Base-by-base conservation (phyloP, 495 filamentous ascomycete species). In the Aspergillus conjunctus region DNA sequence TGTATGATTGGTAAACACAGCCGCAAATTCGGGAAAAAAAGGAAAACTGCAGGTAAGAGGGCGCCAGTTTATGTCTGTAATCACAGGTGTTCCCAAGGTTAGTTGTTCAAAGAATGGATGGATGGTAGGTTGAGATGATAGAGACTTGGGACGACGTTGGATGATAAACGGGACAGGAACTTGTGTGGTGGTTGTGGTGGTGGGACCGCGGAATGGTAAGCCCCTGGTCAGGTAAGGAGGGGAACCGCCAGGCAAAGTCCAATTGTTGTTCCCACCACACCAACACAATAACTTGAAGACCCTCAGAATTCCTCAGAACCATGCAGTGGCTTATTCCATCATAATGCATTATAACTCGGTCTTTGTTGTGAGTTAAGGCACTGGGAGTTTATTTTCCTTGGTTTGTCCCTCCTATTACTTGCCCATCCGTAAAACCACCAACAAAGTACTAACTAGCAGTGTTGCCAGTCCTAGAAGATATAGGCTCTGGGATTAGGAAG, bases 1-100 rank as follows among this genome's bases (percentile, higher is more conserved):
- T 45, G 54, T 57, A 48, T 67, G 67, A 65, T 63, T 63, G 65
- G 63, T 49, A 66, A 64, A 67, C 68, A 70, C 63, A 66, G 65
- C 63, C 63, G 62, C 68, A 62, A 46, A 51, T 33, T 49, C 15
- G 33, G 30, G 51, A 51, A 5, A 17, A 51, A 56, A 54, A 33
- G 15, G 31, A 31, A 52, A 41, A 58, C 3, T 18, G 18, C 31
- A 31, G 18, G 41, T 12, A 17, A 30, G n/a, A 58, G 26, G 51
- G 54, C 53, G 30, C 53, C 32, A 17, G 18, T 20, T 48, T 46
- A 11, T 7, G 10, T 46, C 46, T 30, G 46, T 11, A 30, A 45
- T 46, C 21, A 21, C 18, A 30, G 26, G n/a, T 34, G 9, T 41
- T 21, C 15, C 20, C 15, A 51, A 32, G 14, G 30, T 15, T 53